Base-by-base conservation (phyloP, 2,329 filamentous ascomycete species). In the Monilinia polystroma region DNA sequence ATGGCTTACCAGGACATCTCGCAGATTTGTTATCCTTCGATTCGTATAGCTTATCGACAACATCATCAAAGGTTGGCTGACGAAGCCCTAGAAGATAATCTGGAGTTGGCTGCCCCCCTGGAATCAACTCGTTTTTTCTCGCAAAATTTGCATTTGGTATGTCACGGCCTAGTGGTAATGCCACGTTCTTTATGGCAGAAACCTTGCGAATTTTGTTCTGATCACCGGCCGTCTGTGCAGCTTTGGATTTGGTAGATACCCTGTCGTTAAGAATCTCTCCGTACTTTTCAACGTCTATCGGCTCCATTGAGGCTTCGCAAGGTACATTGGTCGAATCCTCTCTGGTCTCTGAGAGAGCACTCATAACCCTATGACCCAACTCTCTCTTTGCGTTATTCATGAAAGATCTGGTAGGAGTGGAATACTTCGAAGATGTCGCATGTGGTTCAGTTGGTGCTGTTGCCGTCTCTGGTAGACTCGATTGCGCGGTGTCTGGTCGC, bases 121-220 rank as follows among this genome's bases (percentile, higher is more conserved):
- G 78, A 43, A 80, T 74, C 18, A 82, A 68, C 6, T 74, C 75
- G 66, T 78, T 77, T 65, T 82, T 82, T 64, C 80, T 74, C 7
- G 80, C 80, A 68, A 82, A 82, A 56, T 79, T 79, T 16, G 79
- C 79, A 67, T 82, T 80, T 3, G 80, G 80, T 54, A 81, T 76
- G 26, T 78, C 71, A 57, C 59, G 52, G 26, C 65, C 67, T 53
- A 45, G 52, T 23, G 67, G 67, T 57, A 66, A 60, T 16, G 59
- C 49, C 47, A 68, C 64, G 29, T 66, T 66, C 45, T 29, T 35
- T 45, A 53, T 66, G 35, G 18, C 18, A 12, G 38, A 53, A 12
- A 45, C 18, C 20, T 63, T 63, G 20, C 38, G 43, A 38, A 29
- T 29, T n/a, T 16, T 18, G 26, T 43, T 18, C 18, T 41, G 32